These are phyloP conservation scores for Leccinum uliginosum DNA, from an alignment of 768 basidiomycete species.

Conservation along the genomic window DNA sequence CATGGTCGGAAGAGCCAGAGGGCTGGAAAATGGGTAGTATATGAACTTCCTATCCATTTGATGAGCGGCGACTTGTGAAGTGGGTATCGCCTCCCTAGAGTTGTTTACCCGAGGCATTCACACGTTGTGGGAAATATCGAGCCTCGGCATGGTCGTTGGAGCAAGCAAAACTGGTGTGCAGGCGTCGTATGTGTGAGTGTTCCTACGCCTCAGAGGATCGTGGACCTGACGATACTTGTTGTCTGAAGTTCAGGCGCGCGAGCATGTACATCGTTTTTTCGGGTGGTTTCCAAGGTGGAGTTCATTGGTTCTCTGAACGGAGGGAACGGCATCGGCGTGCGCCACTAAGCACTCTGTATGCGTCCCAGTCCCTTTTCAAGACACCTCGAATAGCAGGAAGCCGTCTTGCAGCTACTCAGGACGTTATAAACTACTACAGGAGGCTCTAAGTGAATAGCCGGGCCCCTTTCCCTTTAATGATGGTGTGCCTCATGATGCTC, in stretches of 20 bases:
- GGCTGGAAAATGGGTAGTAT: too few species aligned
- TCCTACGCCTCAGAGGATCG: neutral
- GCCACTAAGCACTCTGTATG: neutral
- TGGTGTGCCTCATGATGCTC: conserved; percentile 47
- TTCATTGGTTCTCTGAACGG: neutral
- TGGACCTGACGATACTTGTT: neutral
- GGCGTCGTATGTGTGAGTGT: neutral
- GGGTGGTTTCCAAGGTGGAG: too few species aligned
- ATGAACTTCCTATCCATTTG: neutral
- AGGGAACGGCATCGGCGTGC: neutral
- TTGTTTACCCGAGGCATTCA: too few species aligned
- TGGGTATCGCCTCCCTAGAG: too few species aligned
- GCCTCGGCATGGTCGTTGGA: neutral
- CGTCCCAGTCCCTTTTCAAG: neutral
- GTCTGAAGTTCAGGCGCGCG: neutral
- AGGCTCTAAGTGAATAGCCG: conserved; percentile 9
- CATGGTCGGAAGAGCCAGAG: too few species aligned
- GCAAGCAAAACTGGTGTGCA: neutral
- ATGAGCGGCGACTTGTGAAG: neutral
- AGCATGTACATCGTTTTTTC: neutral
- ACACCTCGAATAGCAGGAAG: neutral
- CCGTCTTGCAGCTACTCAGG: neutral
- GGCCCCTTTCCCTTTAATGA: conserved; percentile 30
- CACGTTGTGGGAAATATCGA: neutral
- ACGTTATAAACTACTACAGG: conserved; percentile 15